Base-by-base conservation (phyloP, 2,329 filamentous ascomycete species). In the Aspergillus sp. region DNA sequence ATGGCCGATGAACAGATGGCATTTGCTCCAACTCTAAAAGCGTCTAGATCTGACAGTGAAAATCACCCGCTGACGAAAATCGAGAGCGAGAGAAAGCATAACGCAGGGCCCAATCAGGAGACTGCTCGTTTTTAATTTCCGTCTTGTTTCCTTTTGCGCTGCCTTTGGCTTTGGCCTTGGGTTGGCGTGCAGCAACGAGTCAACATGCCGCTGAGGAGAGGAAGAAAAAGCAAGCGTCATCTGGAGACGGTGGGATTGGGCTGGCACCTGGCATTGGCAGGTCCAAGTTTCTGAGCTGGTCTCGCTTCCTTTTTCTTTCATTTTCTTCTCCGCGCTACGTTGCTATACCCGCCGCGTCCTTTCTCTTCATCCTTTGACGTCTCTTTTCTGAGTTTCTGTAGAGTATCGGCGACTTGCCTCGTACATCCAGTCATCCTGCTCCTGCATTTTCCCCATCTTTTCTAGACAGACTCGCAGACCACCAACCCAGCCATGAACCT, bases 401-500 rank as follows among this genome's bases (percentile, higher is more conserved):
- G 15, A 31, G 45, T 57, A 50, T 46, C 45, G 27, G 45, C 39
- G 12, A 44, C 40, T 54, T 44, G 33, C 45, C 40, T 52, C 27
- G 27, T 31, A 31, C 27, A 31, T 31, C 27, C 27, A 31, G 27
- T 31, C 27, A 31, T 11, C 27, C 27, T 31, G 27, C 27, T 31
- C 19, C 39, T 27, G 35, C n/a, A n/a, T 37, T 50, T 33, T 19
- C 40, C 21, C 19, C 21, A 35, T 37, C 19, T 17, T 45, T 31
- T 31, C 9, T 9, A 60, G 35, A 45, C 40, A 31, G 17, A 19
- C 51, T 40, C 41, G 37, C 40, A 39, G 55, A 39, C 44, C 50
- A 41, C 49, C 55, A 52, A 33, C 46, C 49, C 27, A 45, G 62
- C 51, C 55, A 66, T 66, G 64, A 64, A 62, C 58, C 59, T 59